A percentile compares a stretch with the other conserved stretches of the same genome.
These are phyloP conservation scores for Termitomyces sp. DNA, from an alignment of 768 basidiomycete genomes.

Conservation along the genomic window DNA sequence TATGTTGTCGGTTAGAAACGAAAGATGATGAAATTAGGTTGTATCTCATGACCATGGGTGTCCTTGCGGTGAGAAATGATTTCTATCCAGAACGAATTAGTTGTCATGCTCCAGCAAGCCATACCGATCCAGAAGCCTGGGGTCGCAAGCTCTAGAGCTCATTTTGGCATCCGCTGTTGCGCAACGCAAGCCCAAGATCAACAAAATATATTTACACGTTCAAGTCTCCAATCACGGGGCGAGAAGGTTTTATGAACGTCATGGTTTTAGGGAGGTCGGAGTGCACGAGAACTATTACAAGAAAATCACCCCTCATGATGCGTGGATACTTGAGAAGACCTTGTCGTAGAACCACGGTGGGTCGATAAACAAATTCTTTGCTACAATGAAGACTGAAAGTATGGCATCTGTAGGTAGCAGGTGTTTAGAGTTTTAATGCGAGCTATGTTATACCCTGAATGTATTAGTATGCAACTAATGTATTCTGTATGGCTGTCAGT, in stretches of 20 bases:
- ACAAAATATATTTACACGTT: slow-evolving; percentile 77
- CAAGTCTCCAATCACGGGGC: slow-evolving; percentile 77
- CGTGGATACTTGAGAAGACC: slow-evolving; percentile 78
- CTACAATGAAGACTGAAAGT: neutral
- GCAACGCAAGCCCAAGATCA: slow-evolving; percentile 56
- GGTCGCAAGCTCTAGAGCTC: slow-evolving; percentile 64
- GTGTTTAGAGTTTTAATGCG: slow-evolving; percentile 5
- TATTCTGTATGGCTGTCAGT: slow-evolving; percentile 5
- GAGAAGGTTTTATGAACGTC: slow-evolving; percentile 76
- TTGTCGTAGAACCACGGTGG: slow-evolving; percentile 22
- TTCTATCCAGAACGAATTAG: slow-evolving; percentile 4
- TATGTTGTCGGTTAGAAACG: slow-evolving; percentile 80
- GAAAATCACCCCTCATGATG: slow-evolving; percentile 78
- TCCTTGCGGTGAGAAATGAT: slow-evolving; percentile 67
- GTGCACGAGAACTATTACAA: slow-evolving; percentile 81
- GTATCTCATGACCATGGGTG: slow-evolving; percentile 91
- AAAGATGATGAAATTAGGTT: slow-evolving; percentile 50
- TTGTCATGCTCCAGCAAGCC: slow-evolving; percentile 42
- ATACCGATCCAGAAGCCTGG: slow-evolving; percentile 75
- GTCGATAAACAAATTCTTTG: neutral
- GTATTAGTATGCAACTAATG: slow-evolving; percentile 7
- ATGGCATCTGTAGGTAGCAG: slow-evolving; percentile 1
- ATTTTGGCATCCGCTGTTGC: slow-evolving; percentile 58
- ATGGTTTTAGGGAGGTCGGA: slow-evolving; percentile 69
- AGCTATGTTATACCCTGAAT: slow-evolving; percentile 12